Evolutionary conservation across 192 early-diverging fungal genomes (phyloP), one percentile per base, ranked within the genome.

Genomic region (Podila epicladia): DNA sequence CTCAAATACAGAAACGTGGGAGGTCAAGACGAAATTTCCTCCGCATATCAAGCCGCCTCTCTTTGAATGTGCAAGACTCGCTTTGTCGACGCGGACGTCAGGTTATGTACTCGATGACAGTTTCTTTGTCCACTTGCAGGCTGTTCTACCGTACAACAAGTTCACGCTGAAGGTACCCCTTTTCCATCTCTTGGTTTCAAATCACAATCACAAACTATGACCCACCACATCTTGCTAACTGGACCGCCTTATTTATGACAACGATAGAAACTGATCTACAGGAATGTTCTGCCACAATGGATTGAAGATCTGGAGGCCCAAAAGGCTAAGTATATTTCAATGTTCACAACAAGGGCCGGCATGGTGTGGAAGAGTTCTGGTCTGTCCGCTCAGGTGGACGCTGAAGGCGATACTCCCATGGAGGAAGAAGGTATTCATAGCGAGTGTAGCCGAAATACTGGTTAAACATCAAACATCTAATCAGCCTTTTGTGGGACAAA

Each of bases 141-240:
- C 65, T 4, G 73, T 86, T 49, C 65, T 89, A 17, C 88, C 88
- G 1, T 89, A 89, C 48, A 89, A 89, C 62, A 78, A 83, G 66
- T 89, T 83, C 48, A 89, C 88, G 13, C 53, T 89, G 5, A 73
- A 69, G 64, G 88, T 87, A 55, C 9, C 9, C 28, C 20, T 19
- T 55, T 67, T 24, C 35, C 53, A 67, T 51, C 29, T 55, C 22
- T 26, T 20, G 17, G 4, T 33, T n/a, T 3, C 26, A 41, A 38
- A 38, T 51, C 41, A 6, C 22, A 8, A 5, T 17, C 11, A 17
- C 32, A 22, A 24, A 2, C 31, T 28, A 5, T 19, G 15, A n/a
- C n/a, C 31, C 13, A 8, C 22, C n/a, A 15, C 24, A 38, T 32
- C 22, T 51, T 32, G 7, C 24, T 45, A 12, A 45, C 41, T 45